Evolutionary conservation across 345 rosid species (phyloP).

Genomic region (Crucihimalaya himalaica): DNA sequence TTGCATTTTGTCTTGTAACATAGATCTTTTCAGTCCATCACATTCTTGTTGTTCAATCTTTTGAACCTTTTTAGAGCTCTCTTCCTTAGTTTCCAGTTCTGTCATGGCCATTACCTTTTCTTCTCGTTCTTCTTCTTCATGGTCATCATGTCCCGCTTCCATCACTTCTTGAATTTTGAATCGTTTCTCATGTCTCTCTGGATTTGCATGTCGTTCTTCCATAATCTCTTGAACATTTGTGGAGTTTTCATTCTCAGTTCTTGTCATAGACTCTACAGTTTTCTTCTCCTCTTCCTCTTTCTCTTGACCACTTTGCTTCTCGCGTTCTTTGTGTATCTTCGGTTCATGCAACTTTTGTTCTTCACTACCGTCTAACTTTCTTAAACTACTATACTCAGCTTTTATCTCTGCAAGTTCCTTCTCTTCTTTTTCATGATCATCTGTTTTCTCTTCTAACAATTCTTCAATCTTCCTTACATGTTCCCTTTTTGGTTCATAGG

Average conservation of each 20-base stretch:
- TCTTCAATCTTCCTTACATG: not conserved
- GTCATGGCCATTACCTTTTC: not conserved
- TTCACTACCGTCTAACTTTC: not conserved
- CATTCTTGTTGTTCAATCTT: conserved; percentile 3
- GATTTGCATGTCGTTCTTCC: not conserved
- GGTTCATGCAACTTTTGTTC: conserved; percentile 12
- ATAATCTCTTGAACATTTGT: not conserved
- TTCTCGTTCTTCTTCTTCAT: not conserved
- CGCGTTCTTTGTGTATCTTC: conserved; percentile 21
- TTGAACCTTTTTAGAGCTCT: conserved; percentile 9
- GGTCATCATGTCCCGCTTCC: conserved; percentile 4
- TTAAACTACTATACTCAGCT: not conserved
- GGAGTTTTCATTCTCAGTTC: not conserved
- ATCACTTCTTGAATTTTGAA: conserved; percentile 5
- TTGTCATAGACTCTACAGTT: not conserved
- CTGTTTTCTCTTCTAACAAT: conserved; percentile 8
- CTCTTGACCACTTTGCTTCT: conserved; percentile 4
- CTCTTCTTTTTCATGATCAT: not conserved
- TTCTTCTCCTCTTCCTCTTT: conserved; percentile 7
- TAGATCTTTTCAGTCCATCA: not conserved
- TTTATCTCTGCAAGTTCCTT: not conserved
- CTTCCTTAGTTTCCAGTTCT: conserved; percentile 10
- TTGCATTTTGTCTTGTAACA: not conserved
- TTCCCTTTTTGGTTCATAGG: conserved; percentile 5
- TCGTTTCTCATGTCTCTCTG: conserved; percentile 1